Evolutionary conservation across 2,329 filamentous ascomycete genomes (phyloP).

Genomic region (Scedosporium boydii): DNA sequence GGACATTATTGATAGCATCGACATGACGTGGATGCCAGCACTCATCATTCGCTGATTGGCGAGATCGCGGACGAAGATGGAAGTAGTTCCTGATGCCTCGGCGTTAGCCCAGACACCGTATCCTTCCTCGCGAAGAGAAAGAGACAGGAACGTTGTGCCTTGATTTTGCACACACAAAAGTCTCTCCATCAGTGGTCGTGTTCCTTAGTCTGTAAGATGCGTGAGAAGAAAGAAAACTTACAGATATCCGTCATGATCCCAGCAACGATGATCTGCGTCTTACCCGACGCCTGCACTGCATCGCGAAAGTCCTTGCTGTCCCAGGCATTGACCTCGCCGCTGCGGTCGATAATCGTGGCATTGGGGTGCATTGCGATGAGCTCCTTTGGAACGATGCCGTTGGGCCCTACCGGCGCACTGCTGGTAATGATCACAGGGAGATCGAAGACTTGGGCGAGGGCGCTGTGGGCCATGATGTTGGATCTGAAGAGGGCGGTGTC

Average conservation of each 20-base stretch:
- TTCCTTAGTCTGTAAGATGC: not conserved
- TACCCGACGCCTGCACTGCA: slow-evolving; percentile 55
- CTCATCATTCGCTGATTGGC: slow-evolving; percentile 58
- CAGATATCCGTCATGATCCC: slow-evolving; percentile 70
- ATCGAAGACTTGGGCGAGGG: slow-evolving; percentile 55
- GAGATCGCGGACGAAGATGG: slow-evolving; percentile 48
- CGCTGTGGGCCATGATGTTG: slow-evolving; percentile 58
- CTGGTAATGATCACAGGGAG: slow-evolving; percentile 62
- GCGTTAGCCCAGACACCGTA: slow-evolving; percentile 67
- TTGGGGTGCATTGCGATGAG: slow-evolving; percentile 59
- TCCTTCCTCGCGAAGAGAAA: slow-evolving; percentile 61
- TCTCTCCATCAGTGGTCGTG: not conserved
- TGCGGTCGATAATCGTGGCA: slow-evolving; percentile 55
- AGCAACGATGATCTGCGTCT: slow-evolving; percentile 61
- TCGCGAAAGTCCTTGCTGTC: slow-evolving; percentile 60
- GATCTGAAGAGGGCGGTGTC: slow-evolving; percentile 55
- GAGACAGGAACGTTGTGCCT: slow-evolving; percentile 57
- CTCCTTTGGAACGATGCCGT: slow-evolving; percentile 61
- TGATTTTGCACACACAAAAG: not conserved
- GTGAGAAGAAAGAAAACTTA: not conserved
- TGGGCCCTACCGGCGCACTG: slow-evolving; percentile 54
- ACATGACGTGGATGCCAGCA: slow-evolving; percentile 56
- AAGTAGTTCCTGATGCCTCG: slow-evolving; percentile 61
- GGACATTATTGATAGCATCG: slow-evolving; percentile 53
- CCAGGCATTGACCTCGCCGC: slow-evolving; percentile 70